A percentile compares a stretch with the other conserved stretches of the same genome.
Conservation (phyloP, 305 asterid genomes). For the Salvia sclarea region DNA sequence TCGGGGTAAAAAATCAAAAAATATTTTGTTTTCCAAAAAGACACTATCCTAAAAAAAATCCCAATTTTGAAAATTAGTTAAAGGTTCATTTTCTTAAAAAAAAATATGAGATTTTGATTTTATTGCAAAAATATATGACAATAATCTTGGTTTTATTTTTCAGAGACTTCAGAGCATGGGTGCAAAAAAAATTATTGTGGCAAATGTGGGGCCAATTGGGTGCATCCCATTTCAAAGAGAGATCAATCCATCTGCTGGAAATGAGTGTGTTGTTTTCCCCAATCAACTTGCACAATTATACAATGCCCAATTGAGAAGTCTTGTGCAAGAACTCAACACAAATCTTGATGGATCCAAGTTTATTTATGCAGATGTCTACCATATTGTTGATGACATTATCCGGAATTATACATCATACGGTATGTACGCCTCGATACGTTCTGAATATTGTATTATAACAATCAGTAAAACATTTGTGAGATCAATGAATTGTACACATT, state of each 20-base stretch:
- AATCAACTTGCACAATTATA: constrained; percentile 60
- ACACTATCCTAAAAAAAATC: too few relatives aligned
- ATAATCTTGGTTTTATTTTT: background rate
- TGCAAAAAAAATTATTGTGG: constrained; percentile 51
- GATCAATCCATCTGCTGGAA: constrained; percentile 52
- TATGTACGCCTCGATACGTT: constrained; percentile 13
- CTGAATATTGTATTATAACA: too few relatives aligned
- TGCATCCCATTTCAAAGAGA: constrained; percentile 80
- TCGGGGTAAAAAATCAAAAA: too few relatives aligned
- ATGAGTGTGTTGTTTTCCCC: constrained; percentile 53
- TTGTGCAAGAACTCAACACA: constrained; percentile 42
- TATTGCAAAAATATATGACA: background rate
- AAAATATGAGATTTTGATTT: too few relatives aligned
- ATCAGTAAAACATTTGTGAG: too few relatives aligned
- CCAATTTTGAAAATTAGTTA: too few relatives aligned
- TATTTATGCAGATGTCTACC: constrained; percentile 67
- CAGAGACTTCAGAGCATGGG: constrained; percentile 72
- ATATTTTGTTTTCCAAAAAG: too few relatives aligned
- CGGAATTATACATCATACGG: constrained; percentile 53
- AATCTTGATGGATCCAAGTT: constrained; percentile 51
- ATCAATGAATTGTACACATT: too few relatives aligned
- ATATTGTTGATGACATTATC: constrained; percentile 51
- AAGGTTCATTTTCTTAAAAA: too few relatives aligned
- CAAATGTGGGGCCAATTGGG: constrained; percentile 80
- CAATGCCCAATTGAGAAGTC: constrained; percentile 53